Percentiles rank a stretch among this genome's conserved stretches.
Conservation (phyloP, 2,329 filamentous ascomycete species). For the Talaromyces sp. region DNA sequence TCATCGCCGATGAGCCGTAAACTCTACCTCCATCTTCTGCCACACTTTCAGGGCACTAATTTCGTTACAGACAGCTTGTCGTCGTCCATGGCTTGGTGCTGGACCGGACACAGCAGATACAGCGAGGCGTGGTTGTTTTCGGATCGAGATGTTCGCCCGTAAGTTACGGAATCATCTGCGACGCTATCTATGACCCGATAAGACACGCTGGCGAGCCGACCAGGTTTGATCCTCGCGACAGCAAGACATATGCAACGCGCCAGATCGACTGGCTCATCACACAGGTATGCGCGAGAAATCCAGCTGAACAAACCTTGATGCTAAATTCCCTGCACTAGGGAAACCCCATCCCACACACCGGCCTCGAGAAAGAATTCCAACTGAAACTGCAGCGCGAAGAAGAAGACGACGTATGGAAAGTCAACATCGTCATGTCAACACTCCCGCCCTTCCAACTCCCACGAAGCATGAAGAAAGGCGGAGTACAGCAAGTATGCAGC, state of each 20-base stretch:
- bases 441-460: constrained; percentile 18
- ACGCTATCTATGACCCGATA: constrained; percentile 23
- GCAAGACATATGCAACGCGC: constrained; percentile 24
- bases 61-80: constrained; percentile 20
- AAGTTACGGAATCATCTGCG: constrained; percentile 32
- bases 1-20: constrained; percentile 28
- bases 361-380: constrained; percentile 21
- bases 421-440: constrained; percentile 29
- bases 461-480: constrained; percentile 16
- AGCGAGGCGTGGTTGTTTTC: constrained; percentile 21
- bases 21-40: background rate
- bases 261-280: constrained; percentile 32
- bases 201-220: constrained; percentile 23
- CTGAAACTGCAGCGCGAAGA: constrained; percentile 19
- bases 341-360: constrained; percentile 15
- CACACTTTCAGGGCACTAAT: background rate
- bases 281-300: constrained; percentile 16
- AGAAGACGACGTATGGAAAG: constrained; percentile 18
- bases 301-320: background rate
- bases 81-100: constrained; percentile 30
- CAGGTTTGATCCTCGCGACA: constrained; percentile 24
- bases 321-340: constrained; percentile 11
- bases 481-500: constrained; percentile 23
- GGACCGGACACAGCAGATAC: constrained; percentile 26
- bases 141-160: constrained; percentile 26